Base-by-base conservation (phyloP, 1,139 yeast species). In the Trichomonascaceae sp. region DNA sequence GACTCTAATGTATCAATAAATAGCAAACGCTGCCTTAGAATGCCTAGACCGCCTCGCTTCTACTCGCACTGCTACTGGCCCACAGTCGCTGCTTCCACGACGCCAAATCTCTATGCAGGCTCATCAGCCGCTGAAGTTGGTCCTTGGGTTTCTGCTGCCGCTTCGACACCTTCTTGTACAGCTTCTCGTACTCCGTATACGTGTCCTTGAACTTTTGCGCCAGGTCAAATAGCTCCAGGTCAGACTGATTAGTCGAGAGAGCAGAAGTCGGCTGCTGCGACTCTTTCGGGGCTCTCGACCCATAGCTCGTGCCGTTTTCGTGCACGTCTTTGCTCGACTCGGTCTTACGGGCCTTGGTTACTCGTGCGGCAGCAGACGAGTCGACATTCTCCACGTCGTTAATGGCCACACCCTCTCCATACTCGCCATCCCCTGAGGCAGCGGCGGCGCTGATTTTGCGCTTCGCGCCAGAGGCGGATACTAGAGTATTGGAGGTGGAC, bases 11-110 rank as follows among this genome's bases (percentile, higher is more conserved):
- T n/a, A n/a, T n/a, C n/a, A n/a, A n/a, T n/a, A n/a, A n/a, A n/a
- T n/a, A n/a, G n/a, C n/a, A n/a, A n/a, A n/a, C n/a, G n/a, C n/a
- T n/a, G n/a, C n/a, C n/a, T n/a, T n/a, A n/a, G n/a, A n/a, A n/a
- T 11, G 11, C 9, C 23, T 20, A 20, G 6, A 11, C 23, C 23
- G 23, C 23, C 11, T 20, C 23, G 23, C 23, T 11, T 20, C 11
- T 6, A 20, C 23, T 20, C 6, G 11, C 23, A 20, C 11, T 20
- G 23, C 33, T 27, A 13, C 34, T 36, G 9, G 47, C 50, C 65
- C 65, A 61, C 16, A 60, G 45, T 27, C 46, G 45, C 37, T 48
- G 47, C 40, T 60, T 60, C 64, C 64, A 58, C 16, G 49, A 38
- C 32, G 54, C 57, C 28, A 60, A 46, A 33, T 58, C 58, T 11